Percentiles rank a stretch among this genome's conserved stretches.
Conservation (phyloP, 352 stramenopile genomes). For the Phytophthora syringae region DNA sequence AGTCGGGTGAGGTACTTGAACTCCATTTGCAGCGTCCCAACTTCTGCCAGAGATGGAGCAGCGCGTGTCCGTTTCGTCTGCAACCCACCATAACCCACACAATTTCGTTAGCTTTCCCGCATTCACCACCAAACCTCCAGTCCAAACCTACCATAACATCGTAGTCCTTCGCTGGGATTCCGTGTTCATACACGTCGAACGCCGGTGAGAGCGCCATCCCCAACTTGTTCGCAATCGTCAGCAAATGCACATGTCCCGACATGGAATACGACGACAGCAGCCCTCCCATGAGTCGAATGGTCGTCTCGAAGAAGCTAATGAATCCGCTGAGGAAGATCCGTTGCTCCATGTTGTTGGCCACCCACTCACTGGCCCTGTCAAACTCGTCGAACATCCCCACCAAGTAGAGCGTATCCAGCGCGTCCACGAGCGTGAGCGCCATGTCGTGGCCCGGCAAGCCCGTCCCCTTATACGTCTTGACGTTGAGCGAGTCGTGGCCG, state of each 20-base stretch:
- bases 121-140: neutral
- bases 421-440: conserved; percentile 81
- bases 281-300: conserved; percentile 76
- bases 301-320: conserved; percentile 85
- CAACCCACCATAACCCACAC: neutral
- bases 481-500: conserved; percentile 75
- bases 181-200: conserved; percentile 57
- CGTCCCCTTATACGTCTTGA: conserved; percentile 60
- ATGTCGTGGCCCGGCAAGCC: conserved; percentile 72
- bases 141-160: conserved; percentile 55
- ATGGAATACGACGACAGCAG: conserved; percentile 77
- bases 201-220: conserved; percentile 66
- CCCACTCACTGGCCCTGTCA: conserved; percentile 69
- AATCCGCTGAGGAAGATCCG: conserved; percentile 69
- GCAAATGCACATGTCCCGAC: conserved; percentile 59
- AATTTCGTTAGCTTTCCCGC: neutral
- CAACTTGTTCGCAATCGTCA: conserved; percentile 67
- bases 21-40: conserved; percentile 78
- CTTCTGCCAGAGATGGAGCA: conserved; percentile 65
- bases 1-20: conserved; percentile 81
- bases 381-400: conserved; percentile 85
- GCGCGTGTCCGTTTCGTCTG: conserved; percentile 47
- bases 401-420: conserved; percentile 80
- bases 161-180: conserved; percentile 70
- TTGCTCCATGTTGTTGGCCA: conserved; percentile 65